Base-by-base conservation (phyloP, 805 yeast species). In the Kodamaea hsintzibuensis region DNA sequence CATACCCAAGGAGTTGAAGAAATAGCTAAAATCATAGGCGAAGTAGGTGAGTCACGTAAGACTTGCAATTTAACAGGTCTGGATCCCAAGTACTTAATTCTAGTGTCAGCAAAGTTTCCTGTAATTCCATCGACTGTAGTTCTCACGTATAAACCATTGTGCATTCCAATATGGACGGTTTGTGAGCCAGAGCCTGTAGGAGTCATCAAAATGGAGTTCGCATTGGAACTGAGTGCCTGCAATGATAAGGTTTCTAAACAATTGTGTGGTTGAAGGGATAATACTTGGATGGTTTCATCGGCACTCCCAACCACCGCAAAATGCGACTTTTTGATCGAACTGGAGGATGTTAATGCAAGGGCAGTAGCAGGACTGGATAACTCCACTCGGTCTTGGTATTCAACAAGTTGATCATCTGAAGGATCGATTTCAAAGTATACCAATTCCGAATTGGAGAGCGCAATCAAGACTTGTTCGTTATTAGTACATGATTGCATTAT, bases 351-450 rank as follows among this genome's bases (percentile, higher is more conserved):
- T 1, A 74, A 45, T 1, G 74, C 71, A 6, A 85, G 48, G 0
- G 82, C 70, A 0, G 83, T 78, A 7, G 88, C 79, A 27, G 76
- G 71, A n/a, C 67, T 67, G 1, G 74, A 65, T 59, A 88, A 72
- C 53, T 84, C 86, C 30, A 82, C 71, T 12, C 83, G 72, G 42
- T 83, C 86, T 51, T 83, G 84, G 60, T 84, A 86, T 64, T 93
- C 97, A 35, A 84, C 79, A 48, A 95, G 71, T 47, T 83, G 79
- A 58, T 85, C 91, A 25, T 77, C 79, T 3, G 54, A 46, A 9
- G 79, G 79, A 58, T 83, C 89, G 27, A 85, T 73, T 67, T 93
- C 98, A 67, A 95, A 93, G 68, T 93, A 93, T 2, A 87, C 85
- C 2, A 93, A 60, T 53, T 88, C 92, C 52, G 84, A 77, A 62